Base-by-base conservation (phyloP, 352 stramenopile species). In the Saprolegnia parasitica region DNA sequence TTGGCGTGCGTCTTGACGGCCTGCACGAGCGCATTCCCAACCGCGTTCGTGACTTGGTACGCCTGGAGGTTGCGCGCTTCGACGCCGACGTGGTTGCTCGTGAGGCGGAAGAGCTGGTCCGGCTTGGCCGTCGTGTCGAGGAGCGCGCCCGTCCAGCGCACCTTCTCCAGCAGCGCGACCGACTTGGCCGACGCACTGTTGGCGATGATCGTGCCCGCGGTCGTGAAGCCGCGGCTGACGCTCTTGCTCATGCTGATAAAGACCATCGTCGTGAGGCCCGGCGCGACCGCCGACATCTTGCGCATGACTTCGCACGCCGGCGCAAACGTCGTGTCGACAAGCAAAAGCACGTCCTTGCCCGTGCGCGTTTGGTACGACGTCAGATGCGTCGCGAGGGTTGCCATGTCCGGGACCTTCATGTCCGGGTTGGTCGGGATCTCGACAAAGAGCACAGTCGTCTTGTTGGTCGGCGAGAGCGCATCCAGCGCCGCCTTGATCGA, bases 401-500 rank as follows among this genome's bases (percentile, higher is more conserved):
- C 57, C 37, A 75, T 70, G 50, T 65, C 54, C 20, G 71, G 71
- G 37, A 75, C 71, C 35, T 75, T 75, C 71, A 75, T 75, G 68
- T 75, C 71, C 0, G 71, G 71, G 39, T 75, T 75, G 56, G 71
- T 75, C 18, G 71, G 71, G 39, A 75, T 75, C 23, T 75, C 71
- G 24, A 72, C 68, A 42, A 72, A 72, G 18, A 75, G 56, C 9
- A 75, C 71, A 10, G 64, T 71, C 23, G 56, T 68, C 16, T 57
- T 72, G 37, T 37, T 40, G 9, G 29, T 56, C 1, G 62, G 24
- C 29, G 23, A 18, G 37, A 70, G 63, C 20, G 24, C 24, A 39
- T 70, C 63, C 4, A 73, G 45, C 18, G 50, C 68, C n/a, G 13
- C 11, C 49, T 67, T 71, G 32, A 73, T 72, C 21, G 52, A 55